Base-by-base conservation (phyloP, 2,329 filamentous ascomycete genomes). In the Cercospora sojina region DNA sequence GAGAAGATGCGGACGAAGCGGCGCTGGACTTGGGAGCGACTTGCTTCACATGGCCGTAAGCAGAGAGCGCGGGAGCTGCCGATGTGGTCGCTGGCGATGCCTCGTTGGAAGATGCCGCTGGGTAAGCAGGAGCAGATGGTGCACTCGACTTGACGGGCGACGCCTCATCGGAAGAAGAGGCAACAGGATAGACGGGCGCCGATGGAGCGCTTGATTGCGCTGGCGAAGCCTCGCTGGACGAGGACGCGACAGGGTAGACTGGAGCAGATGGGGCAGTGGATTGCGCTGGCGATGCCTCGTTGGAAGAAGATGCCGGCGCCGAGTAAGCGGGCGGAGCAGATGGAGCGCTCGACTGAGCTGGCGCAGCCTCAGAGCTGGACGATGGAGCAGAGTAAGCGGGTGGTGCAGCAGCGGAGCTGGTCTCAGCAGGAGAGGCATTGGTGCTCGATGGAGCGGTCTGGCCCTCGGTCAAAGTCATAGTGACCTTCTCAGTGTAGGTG, bases 401-500 rank as follows among this genome's bases (percentile, higher is more conserved):
- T 20, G 66, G 67, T 47, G 67, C 64, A 10, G 69, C 62, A n/a
- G 67, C 59, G 35, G 66, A 67, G 62, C 35, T 53, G 31, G 61
- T 58, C 27, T 59, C 32, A 20, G 68, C 67, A 35, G 68, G 67
- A 56, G 70, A 65, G 13, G 68, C 65, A 61, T 72, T 66, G 62
- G 62, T 69, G 63, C 63, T 67, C 31, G 61, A 29, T 23, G 62
- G 59, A 12, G 53, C 55, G 16, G 55, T 55, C 29, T 62, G 56
- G 13, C 66, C 68, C 29, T 65, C 64, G 31, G 69, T 70, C 29
- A 71, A 64, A 38, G 71, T 72, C 47, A 67, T 74, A 35, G 77
- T 77, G 62, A 81, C 75, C 32, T 80, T 79, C 59, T 80, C 77
- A 66, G 78, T 77, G 68, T 78, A 76, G 53, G 77, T 79, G 35